Percentiles rank a stretch among this genome's conserved stretches.
These are phyloP conservation scores for Malus sieversii DNA, from an alignment of 306 rosid species.

Conservation along the genomic window DNA sequence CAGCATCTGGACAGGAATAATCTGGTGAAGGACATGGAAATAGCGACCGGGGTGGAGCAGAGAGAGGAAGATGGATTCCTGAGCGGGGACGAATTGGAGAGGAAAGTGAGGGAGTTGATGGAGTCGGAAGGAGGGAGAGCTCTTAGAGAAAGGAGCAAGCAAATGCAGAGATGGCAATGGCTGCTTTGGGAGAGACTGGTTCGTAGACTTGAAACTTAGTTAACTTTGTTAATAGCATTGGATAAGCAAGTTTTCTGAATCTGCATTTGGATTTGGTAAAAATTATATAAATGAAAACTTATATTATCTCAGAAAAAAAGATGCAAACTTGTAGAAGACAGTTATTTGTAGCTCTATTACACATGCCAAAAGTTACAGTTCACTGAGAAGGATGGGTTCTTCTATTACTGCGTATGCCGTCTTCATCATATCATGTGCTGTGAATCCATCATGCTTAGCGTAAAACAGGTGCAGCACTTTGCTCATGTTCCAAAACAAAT, in stretches of 20 bases:
- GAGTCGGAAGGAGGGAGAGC: constrained; percentile 19
- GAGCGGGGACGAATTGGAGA: constrained; percentile 21
- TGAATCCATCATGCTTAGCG: constrained; percentile 69
- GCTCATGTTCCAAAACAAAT: constrained; percentile 75
- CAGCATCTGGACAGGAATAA: constrained; percentile 25
- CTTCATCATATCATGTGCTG: constrained; percentile 48
- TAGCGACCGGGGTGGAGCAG: constrained; percentile 17
- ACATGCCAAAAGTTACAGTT: not conserved
- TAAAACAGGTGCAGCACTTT: constrained; percentile 57
- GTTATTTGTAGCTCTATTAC: not conserved
- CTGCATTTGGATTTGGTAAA: not conserved
- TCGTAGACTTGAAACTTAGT: too few species aligned
- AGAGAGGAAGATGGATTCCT: constrained; percentile 22
- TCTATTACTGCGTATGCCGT: constrained; percentile 34
- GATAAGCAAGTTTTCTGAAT: not conserved
- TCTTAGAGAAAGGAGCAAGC: constrained; percentile 12
- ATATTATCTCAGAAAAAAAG: too few species aligned
- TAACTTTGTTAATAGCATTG: not conserved
- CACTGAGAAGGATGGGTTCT: constrained; percentile 44
- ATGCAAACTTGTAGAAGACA: not conserved
- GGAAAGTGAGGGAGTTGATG: constrained; percentile 25
- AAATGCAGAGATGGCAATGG: not conserved
- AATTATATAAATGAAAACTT: too few species aligned
- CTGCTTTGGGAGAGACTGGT: too few species aligned
- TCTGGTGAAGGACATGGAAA: constrained; percentile 20